Base-by-base conservation (phyloP, 805 yeast genomes). In the Yamadazyma nakazawae region DNA sequence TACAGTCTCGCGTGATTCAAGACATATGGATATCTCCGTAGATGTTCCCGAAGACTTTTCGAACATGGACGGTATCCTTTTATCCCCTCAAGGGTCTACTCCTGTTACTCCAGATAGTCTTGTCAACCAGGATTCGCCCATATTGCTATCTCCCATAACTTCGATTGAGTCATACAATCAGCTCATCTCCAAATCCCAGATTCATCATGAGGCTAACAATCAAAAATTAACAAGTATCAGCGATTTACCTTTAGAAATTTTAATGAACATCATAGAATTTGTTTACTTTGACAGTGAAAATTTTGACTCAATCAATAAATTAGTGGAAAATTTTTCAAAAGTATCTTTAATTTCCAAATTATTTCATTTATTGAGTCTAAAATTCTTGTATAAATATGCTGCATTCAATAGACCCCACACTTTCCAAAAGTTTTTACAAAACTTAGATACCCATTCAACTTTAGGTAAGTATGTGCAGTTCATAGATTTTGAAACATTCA, bases 401-500 rank as follows among this genome's bases (percentile, higher is more conserved):
- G 78, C 79, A 42, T 85, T 89, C 66, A 84, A 88, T 50, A 79
- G 94, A 36, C 92, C 96, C 5, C 86, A 82, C 47, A 76, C 90
- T 10, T 89, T 89, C 57, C 87, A 84, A 61, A 79, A 75, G 55
- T 84, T 90, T 55, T 70, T 88, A 37, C 72, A 66, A 48, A 78
- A 87, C 50, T 64, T 71, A 37, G 57, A 64, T n/a, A 57, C 60
- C 37, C 68, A 70, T 43, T 67, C 71, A 2, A 66, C 70, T 37
- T 65, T 83, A 40, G 84, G 85, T 14, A 78, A 74, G 49, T 79
- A 77, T 52, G 92, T 88, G 17, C 81, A 82, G 55, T 81, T 84
- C 43, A 77, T 91, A 55, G 97, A 90, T 67, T 91, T 90, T 57
- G 86, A 87, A 58, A 92, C 87, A 55, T 85, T 90, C 64, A 89